Conservation (phyloP, 1,284 basidiomycete genomes). For the Pholiota adiposa region DNA sequence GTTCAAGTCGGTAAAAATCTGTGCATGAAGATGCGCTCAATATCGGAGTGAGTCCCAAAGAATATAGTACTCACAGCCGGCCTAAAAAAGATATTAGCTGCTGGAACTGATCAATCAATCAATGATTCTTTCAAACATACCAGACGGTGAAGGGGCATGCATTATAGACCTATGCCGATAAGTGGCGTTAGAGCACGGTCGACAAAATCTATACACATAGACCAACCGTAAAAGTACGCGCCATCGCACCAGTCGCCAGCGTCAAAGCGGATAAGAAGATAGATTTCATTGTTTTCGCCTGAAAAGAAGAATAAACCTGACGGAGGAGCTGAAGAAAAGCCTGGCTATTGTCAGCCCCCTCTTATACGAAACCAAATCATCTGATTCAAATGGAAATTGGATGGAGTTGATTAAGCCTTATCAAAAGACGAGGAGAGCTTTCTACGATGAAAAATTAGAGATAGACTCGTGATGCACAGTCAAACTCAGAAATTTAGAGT, state of each 20-base stretch:
- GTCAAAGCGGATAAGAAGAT: constrained; percentile 16
- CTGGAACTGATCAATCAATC: neutral
- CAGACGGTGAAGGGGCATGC: constrained; percentile 50
- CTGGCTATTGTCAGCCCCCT: neutral
- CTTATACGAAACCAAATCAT: neutral
- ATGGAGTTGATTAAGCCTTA: neutral
- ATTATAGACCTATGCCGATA: constrained; percentile 43
- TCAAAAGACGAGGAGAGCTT: neutral
- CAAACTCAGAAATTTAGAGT: neutral
- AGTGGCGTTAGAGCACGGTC: too few species aligned
- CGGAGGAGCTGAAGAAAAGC: neutral
- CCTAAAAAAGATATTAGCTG: constrained; percentile 25
- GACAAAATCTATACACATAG: neutral
- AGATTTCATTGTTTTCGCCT: constrained; percentile 17
- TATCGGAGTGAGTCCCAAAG: neutral
- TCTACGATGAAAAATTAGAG: neutral
- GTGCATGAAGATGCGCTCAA: neutral
- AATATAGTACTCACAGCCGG: constrained; percentile 33
- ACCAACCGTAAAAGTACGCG: constrained; percentile 36
- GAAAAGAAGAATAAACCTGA: neutral
- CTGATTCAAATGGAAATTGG: neutral
- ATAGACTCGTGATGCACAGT: neutral
- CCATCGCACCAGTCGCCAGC: constrained; percentile 23
- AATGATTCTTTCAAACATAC: constrained; percentile 29
- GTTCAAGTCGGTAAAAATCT: constrained; percentile 47